Base-by-base conservation (phyloP, 257 asterid species). In the Solanum ahanhuiri region DNA sequence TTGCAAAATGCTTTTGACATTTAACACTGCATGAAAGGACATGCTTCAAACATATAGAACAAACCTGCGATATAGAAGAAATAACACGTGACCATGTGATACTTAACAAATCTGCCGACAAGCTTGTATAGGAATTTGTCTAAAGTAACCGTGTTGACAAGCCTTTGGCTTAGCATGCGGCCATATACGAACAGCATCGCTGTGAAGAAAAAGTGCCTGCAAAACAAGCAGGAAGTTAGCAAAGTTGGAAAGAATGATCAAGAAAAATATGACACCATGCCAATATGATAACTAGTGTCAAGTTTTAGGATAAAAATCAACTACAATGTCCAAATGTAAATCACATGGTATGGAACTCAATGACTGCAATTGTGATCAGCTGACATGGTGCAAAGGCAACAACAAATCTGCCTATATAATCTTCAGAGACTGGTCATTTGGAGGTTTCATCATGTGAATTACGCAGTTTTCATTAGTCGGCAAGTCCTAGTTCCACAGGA, bases 51-150 rank as follows among this genome's bases (percentile, higher is more conserved):
- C 51, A 48, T 51, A 58, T 84, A 77, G 84, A 79, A 90, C 93
- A 57, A 82, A 95, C 97, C 98, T 93, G 95, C 94, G 15, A 93
- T 95, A 85, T 95, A 95, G 90, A 91, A 89, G 94, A 93, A 94
- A 91, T 95, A 95, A 87, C 98, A 95, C 45, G 98, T 95, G 85
- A 93, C 98, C 98, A 95, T 94, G 88, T 94, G 98, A 90, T 95
- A 95, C 95, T 95, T 95, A 89, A 93, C 88, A 86, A 94, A 83
- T 89, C 82, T 92, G 87, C 93, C 90, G 85, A 95, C 98, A 58
- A 95, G 91, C 90, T 92, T 93, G 88, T 93, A 91, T 86, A 95
- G 88, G 89, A 92, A 91, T 86, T 90, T 95, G 91, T 94, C 98
- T 25, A 92, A 85, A 57, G 93, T 91, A 72, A 95, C 98, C 34